phyloP scores from a whole-genome alignment of 2,329 filamentous ascomycete genomes.

The Plectosphaerella plurivora region DNA sequence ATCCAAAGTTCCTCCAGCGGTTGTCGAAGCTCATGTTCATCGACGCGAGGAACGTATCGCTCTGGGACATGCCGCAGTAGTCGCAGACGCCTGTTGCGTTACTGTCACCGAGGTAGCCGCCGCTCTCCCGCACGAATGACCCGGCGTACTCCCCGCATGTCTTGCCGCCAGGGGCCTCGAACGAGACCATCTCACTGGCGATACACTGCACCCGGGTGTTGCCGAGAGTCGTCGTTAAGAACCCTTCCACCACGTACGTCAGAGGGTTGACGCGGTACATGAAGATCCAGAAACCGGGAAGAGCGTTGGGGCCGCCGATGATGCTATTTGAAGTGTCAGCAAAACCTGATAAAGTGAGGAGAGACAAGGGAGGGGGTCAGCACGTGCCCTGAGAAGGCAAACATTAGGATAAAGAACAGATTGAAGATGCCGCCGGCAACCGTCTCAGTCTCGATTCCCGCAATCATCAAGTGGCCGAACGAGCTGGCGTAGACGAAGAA shows the following conservation, averaged over 20 bases:
- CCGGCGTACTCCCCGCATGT: slow-evolving; percentile 55
- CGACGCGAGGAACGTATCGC: slow-evolving; percentile 3
- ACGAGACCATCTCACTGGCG: slow-evolving; percentile 56
- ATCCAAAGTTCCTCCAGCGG: slow-evolving; percentile 53
- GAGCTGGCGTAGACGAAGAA: slow-evolving; percentile 65
- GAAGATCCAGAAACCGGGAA: slow-evolving; percentile 73
- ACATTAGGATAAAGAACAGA: slow-evolving; percentile 57
- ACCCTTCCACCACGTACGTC: slow-evolving; percentile 66
- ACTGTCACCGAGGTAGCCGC: slow-evolving; percentile 41
- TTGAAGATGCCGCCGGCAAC: slow-evolving; percentile 61
- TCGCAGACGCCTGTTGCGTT: slow-evolving; percentile 22
- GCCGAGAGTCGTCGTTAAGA: slow-evolving; percentile 61
- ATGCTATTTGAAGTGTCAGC: slow-evolving; percentile 39
- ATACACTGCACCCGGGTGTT: slow-evolving; percentile 58
- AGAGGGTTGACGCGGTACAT: slow-evolving; percentile 72
- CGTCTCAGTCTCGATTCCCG: slow-evolving; percentile 58
- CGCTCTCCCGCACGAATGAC: slow-evolving; percentile 35
- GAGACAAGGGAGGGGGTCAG: no score
- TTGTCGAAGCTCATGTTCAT: slow-evolving; percentile 40
- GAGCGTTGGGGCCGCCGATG: slow-evolving; percentile 50
- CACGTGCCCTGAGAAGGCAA: slow-evolving; percentile 49
- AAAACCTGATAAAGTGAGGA: neutral
- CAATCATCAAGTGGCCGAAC: slow-evolving; percentile 61
- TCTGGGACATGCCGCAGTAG: slow-evolving; percentile 6
- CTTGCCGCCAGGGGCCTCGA: slow-evolving; percentile 49